phyloP scores from a whole-genome alignment of 176 grass and related monocot species.

The Zoysia pacifica region DNA sequence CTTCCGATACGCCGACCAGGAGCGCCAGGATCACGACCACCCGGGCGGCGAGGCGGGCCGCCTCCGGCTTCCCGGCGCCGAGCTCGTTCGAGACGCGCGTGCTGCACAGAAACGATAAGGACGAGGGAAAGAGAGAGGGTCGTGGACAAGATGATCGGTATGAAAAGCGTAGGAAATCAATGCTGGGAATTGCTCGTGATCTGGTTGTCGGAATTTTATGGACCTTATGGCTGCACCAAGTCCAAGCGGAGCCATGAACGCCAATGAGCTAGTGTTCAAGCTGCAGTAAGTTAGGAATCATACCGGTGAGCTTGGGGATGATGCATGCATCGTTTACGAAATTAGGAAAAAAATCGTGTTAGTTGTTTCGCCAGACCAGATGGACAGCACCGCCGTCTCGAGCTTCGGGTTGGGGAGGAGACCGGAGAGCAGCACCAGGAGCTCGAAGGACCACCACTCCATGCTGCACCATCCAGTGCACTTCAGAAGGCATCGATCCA shows the following conservation, averaged over 20 bases:
- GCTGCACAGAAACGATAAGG: conserved; percentile 2
- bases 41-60: conserved; percentile 13
- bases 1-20: conserved; percentile 32
- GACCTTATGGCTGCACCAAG: conserved; percentile 55
- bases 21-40: conserved; percentile 26
- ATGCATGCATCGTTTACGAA: not conserved
- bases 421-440: conserved; percentile 37
- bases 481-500: too few species aligned
- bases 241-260: conserved; percentile 56
- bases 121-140: too few species aligned
- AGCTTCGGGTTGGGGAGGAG: conserved; percentile 41
- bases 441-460: conserved; percentile 44
- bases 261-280: conserved; percentile 40
- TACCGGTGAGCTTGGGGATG: not conserved
- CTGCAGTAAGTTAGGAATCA: conserved; percentile 17
- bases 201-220: not conserved
- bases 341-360: not conserved
- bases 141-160: too few species aligned
- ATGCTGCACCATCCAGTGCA: conserved; percentile 13
- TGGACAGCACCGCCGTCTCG: conserved; percentile 26
- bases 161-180: too few species aligned
- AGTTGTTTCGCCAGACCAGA: not conserved
- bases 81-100: conserved; percentile 68
- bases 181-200: too few species aligned
- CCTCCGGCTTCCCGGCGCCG: not conserved